Conservation (phyloP, 78 protist species). For the Dictyostelium firmibasis region DNA sequence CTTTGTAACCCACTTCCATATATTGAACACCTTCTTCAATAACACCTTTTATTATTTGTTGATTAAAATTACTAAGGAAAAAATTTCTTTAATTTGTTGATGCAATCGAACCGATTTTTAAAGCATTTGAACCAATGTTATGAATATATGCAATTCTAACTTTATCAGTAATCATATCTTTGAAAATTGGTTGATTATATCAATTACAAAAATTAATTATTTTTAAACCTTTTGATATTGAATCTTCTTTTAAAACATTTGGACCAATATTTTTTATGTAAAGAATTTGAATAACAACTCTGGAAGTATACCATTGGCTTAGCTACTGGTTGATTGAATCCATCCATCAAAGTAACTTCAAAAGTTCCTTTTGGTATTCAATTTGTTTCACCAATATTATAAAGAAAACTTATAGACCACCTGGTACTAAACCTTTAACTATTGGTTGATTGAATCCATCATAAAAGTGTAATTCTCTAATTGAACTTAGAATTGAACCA, state of each 20-base stretch:
- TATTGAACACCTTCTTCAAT: not conserved
- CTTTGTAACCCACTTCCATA: not conserved
- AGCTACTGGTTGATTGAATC: not conserved
- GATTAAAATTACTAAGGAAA: not conserved
- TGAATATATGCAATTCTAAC: not conserved
- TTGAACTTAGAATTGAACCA: not conserved
- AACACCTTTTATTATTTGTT: not conserved
- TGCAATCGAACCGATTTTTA: not conserved
- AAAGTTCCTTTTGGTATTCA: too few relatives aligned
- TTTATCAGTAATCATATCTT: not conserved
- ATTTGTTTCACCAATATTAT: not conserved
- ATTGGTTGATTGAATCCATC: not conserved
- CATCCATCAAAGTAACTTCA: too few relatives aligned
- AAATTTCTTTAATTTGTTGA: not conserved
- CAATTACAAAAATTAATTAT: not conserved
- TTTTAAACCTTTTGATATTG: not conserved
- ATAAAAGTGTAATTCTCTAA: not conserved
- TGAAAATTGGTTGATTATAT: not conserved
- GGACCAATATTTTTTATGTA: not conserved
- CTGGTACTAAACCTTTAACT: not conserved
- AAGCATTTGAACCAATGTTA: not conserved
- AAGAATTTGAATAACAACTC: too few relatives aligned
- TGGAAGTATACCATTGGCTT: too few relatives aligned
- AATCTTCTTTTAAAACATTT: not conserved
- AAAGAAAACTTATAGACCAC: not conserved